phyloP scores from a whole-genome alignment of 805 yeast genomes.

The Zygosaccharomyces kombuchaensis region DNA sequence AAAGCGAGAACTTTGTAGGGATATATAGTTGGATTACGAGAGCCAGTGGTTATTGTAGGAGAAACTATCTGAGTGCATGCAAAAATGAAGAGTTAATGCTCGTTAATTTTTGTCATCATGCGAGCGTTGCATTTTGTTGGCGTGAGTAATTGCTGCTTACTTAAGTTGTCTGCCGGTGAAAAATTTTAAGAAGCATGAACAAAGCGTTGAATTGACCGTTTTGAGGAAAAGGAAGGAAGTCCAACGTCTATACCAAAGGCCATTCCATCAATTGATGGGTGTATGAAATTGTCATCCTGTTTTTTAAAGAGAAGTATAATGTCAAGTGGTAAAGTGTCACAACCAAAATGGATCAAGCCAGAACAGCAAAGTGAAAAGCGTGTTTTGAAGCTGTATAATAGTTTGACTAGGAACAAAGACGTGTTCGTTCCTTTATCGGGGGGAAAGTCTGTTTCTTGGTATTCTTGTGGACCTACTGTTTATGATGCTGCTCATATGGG shows the following conservation, averaged over 20 bases:
- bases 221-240: background rate
- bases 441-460: slow-evolving; percentile 74
- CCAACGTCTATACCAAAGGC: background rate
- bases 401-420: slow-evolving; percentile 76
- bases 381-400: slow-evolving; percentile 66
- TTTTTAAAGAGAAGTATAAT: slow-evolving; percentile 6
- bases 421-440: slow-evolving; percentile 67
- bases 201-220: no score
- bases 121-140: background rate
- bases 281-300: slow-evolving; percentile 8
- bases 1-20: no score
- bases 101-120: no score
- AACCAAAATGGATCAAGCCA: slow-evolving; percentile 53
- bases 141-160: background rate
- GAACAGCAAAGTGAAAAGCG: slow-evolving; percentile 31
- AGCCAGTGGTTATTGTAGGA: no score
- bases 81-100: no score
- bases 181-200: background rate
- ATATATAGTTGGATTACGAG: no score
- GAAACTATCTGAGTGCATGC: no score
- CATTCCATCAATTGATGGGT: slow-evolving; percentile 1
- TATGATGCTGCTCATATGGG: slow-evolving; percentile 97
- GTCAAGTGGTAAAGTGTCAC: slow-evolving; percentile 34
- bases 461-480: slow-evolving; percentile 98
- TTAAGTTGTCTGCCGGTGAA: background rate